Evolutionary conservation across 106 monocot genomes (phyloP).

Genomic region (Dendrobium huoshanense): DNA sequence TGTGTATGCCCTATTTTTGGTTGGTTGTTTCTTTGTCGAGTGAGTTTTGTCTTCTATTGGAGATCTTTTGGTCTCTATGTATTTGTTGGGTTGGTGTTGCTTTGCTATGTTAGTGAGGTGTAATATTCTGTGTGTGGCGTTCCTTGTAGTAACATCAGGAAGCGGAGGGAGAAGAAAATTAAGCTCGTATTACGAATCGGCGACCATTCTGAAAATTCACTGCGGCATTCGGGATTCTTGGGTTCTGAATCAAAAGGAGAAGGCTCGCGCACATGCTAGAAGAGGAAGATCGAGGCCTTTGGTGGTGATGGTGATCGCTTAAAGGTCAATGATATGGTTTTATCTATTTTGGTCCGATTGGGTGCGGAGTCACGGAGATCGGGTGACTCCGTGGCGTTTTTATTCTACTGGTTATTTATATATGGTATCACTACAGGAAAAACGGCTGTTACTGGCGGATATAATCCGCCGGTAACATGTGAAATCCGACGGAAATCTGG

Average conservation of each 20-base stretch:
- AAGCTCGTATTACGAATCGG: constrained; percentile 49
- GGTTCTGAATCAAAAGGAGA: constrained; percentile 34
- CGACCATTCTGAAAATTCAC: constrained; percentile 2
- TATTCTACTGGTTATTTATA: background rate
- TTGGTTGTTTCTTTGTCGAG: too few relatives aligned
- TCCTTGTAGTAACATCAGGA: background rate
- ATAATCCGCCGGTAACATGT: too few relatives aligned
- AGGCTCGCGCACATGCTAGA: background rate
- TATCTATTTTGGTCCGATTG: background rate
- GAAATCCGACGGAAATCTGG: too few relatives aligned
- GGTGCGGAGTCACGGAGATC: background rate
- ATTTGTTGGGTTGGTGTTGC: too few relatives aligned
- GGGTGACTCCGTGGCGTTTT: background rate
- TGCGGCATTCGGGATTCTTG: constrained; percentile 19
- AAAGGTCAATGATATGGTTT: constrained; percentile 8
- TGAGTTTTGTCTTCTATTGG: too few relatives aligned
- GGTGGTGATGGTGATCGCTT: background rate
- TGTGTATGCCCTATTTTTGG: too few relatives aligned
- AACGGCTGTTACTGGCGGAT: too few relatives aligned
- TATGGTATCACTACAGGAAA: too few relatives aligned
- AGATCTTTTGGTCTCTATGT: too few relatives aligned
- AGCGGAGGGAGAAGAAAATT: constrained; percentile 80
- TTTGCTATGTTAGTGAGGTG: too few relatives aligned
- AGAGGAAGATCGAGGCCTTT: constrained; percentile 39
- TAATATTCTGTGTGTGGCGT: too few relatives aligned